A percentile compares a stretch with the other conserved stretches of the same genome.
Conservation (phyloP, 1,284 basidiomycete species). For the Jaminaea rosea region DNA sequence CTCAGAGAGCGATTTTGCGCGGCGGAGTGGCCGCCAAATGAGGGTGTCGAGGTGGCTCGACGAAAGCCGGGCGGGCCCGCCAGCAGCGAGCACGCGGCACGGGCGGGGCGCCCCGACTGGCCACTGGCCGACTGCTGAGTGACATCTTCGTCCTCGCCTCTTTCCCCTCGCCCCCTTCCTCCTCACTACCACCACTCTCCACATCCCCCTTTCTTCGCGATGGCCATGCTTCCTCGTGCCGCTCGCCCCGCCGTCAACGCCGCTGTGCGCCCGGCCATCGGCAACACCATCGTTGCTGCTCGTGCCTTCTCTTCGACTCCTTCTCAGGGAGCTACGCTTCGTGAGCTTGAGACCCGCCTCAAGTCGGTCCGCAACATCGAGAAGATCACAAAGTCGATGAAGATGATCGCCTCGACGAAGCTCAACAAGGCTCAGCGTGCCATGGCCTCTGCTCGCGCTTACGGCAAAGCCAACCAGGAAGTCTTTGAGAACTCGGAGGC, state of each 20-base stretch:
- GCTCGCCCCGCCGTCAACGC: constrained; percentile 26
- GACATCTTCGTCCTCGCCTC: too few species aligned
- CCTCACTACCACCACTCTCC: too few species aligned
- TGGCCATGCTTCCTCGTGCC: constrained; percentile 38
- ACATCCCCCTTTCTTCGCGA: too few species aligned
- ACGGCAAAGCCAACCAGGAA: constrained; percentile 81
- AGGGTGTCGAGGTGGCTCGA: too few species aligned
- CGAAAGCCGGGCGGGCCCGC: too few species aligned
- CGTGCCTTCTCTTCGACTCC: constrained; percentile 48
- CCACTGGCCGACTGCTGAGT: too few species aligned
- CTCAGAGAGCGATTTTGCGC: too few species aligned
- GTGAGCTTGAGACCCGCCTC: constrained; percentile 90
- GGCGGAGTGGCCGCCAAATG: too few species aligned
- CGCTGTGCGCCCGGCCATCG: constrained; percentile 19
- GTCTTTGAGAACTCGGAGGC: constrained; percentile 45
- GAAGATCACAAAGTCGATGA: constrained; percentile 99
- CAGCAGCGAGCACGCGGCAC: too few species aligned
- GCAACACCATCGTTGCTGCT: constrained; percentile 20
- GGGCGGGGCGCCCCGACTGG: too few species aligned
- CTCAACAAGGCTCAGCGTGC: constrained; percentile 80
- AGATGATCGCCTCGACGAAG: constrained; percentile 90
- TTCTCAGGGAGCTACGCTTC: constrained; percentile 89
- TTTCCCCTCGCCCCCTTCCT: too few species aligned
- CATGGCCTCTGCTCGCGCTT: constrained; percentile 86
- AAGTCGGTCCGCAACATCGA: constrained; percentile 94